These are phyloP conservation scores for Rusavskia elegans DNA, from an alignment of 495 filamentous ascomycete genomes.

Conservation along the genomic window DNA sequence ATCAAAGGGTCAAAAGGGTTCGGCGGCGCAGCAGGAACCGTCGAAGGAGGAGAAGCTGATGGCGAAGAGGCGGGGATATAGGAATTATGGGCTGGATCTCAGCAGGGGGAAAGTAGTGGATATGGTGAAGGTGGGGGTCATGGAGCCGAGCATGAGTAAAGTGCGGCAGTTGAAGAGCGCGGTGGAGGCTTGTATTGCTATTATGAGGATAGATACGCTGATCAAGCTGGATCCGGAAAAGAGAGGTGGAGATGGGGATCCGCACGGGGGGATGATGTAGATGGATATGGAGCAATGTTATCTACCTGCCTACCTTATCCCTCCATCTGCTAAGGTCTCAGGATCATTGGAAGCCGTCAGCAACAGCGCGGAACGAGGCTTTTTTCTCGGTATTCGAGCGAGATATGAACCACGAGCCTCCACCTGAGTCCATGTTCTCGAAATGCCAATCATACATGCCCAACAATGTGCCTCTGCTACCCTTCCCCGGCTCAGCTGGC, in stretches of 20 bases:
- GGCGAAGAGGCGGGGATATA: slow-evolving; percentile 89
- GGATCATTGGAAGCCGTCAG: too few relatives aligned
- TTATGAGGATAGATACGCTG: slow-evolving; percentile 98
- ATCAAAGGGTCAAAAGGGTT: slow-evolving; percentile 3
- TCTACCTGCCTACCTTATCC: not conserved
- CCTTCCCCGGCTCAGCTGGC: too few relatives aligned
- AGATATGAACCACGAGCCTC: too few relatives aligned
- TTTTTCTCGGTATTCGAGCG: too few relatives aligned
- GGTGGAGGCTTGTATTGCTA: slow-evolving; percentile 95
- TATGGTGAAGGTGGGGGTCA: slow-evolving; percentile 80
- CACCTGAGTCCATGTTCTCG: too few relatives aligned
- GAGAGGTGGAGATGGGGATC: slow-evolving; percentile 51
- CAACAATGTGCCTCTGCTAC: too few relatives aligned
- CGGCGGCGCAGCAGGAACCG: slow-evolving; percentile 8
- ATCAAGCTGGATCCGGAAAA: slow-evolving; percentile 95
- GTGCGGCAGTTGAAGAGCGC: slow-evolving; percentile 95
- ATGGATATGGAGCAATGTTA: slow-evolving; percentile 38
- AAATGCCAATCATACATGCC: too few relatives aligned
- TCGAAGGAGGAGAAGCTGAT: slow-evolving; percentile 76
- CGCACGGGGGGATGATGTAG: slow-evolving; percentile 32
- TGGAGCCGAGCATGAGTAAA: slow-evolving; percentile 98
- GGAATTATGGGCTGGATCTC: slow-evolving; percentile 93
- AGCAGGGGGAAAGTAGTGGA: slow-evolving; percentile 82
- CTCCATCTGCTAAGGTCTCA: not conserved
- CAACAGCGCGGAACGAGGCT: too few relatives aligned